Evolutionary conservation across 257 asterid genomes (phyloP), one percentile per base, ranked within the genome.

Genomic region (Solanum okadae): DNA sequence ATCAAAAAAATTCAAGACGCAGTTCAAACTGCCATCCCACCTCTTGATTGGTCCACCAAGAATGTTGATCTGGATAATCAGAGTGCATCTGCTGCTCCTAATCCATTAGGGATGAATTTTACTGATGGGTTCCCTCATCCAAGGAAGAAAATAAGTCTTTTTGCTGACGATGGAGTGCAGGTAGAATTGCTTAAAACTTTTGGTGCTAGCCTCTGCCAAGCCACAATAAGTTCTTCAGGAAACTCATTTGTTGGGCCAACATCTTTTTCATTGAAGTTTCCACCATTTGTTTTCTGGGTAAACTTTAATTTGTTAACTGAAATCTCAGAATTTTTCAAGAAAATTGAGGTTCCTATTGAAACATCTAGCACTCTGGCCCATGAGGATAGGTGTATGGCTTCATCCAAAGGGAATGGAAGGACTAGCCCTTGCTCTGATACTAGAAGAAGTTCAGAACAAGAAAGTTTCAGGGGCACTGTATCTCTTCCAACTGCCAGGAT

Each of bases 201-300:
- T 49, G 98, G 94, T 87, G 87, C 87, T 82, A 90, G 91, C 89
- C 91, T 88, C 73, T 95, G 94, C 90, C 93, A 91, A 92, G 94
- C 93, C 91, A 90, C 89, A 85, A 72, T 93, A 70, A 92, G 90
- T 86, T 88, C 94, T 87, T 93, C 96, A 87, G 95, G 90, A 76
- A 89, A 91, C 90, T 91, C 91, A 20, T 82, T 85, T 83, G 88
- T 75, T 92, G 95, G 96, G 65, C 94, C 94, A 83, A 89, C 92
- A 73, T 95, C 94, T 87, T 92, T 96, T 91, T 92, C 97, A 77
- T 88, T 97, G 81, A 93, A 91, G 92, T 89, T 96, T 86, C 98
- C 99, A 59, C 95, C 93, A 87, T 92, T 93, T 88, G 91, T 95
- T 91, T 94, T 93, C 88, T 96, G 98, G 98, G 92, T 93, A 84